phyloP scores from a whole-genome alignment of 139 green algal species.

The Coelastrella sp. region DNA sequence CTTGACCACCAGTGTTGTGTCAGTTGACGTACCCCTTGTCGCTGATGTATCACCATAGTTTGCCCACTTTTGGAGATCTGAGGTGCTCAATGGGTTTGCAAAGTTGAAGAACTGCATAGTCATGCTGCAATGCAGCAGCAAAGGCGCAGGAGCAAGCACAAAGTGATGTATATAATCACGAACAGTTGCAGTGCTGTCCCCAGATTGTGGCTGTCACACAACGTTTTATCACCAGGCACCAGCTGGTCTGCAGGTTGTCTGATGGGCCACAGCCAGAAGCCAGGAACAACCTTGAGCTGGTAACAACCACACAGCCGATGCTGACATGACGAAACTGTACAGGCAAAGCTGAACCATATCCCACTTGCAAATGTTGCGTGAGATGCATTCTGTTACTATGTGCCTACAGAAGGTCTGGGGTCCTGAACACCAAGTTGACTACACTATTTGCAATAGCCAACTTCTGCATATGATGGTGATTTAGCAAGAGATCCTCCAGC shows the following conservation, averaged over 20 bases:
- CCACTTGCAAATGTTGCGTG: neutral
- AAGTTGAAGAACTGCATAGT: constrained; percentile 36
- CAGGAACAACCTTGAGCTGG: too few relatives aligned
- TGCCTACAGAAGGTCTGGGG: too few relatives aligned
- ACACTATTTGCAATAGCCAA: too few relatives aligned
- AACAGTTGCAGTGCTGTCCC: neutral
- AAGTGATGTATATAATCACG: neutral
- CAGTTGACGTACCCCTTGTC: neutral
- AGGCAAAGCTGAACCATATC: neutral
- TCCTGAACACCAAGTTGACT: too few relatives aligned
- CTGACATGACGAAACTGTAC: neutral
- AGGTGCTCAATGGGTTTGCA: constrained; percentile 12
- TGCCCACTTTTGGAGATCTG: neutral
- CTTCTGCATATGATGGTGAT: too few relatives aligned
- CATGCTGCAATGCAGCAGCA: neutral
- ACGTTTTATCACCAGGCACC: too few relatives aligned
- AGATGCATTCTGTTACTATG: neutral
- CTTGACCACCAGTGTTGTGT: too few relatives aligned
- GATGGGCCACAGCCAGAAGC: too few relatives aligned
- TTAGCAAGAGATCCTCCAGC: too few relatives aligned
- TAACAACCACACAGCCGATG: neutral
- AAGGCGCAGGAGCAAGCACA: neutral
- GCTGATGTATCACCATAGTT: constrained; percentile 20
- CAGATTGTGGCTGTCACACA: too few relatives aligned
- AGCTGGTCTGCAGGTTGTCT: too few relatives aligned